Evolutionary conservation across 441 rosid species (phyloP).

Genomic region (Pelargonium cotyledonis): DNA sequence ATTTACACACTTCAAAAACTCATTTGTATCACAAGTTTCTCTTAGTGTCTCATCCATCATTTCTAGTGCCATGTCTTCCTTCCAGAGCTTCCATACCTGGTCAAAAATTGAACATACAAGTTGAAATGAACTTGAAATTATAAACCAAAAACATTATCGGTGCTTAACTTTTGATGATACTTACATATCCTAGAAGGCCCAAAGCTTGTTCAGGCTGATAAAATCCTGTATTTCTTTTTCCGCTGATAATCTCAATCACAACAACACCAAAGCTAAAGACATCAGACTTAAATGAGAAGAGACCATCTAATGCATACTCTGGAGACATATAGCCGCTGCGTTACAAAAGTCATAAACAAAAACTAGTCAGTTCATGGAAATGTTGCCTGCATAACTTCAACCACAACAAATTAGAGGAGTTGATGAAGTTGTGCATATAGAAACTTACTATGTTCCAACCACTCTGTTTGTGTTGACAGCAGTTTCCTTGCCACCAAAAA

Average conservation of each 20-base stretch:
- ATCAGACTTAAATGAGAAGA: slow-evolving; percentile 61
- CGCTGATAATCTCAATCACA: slow-evolving; percentile 51
- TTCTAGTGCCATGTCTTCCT: slow-evolving; percentile 31
- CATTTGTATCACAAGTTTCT: slow-evolving; percentile 25
- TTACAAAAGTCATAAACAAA: background rate
- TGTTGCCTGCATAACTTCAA: background rate
- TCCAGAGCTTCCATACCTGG: slow-evolving; percentile 64
- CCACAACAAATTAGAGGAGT: background rate
- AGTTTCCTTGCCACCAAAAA: slow-evolving; percentile 51
- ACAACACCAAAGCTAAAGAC: slow-evolving; percentile 67
- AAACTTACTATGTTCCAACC: slow-evolving; percentile 60
- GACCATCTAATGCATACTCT: slow-evolving; percentile 60
- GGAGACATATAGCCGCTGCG: slow-evolving; percentile 70
- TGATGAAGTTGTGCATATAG: background rate
- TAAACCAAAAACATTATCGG: background rate
- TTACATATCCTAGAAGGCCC: slow-evolving; percentile 52
- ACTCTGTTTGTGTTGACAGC: slow-evolving; percentile 49
- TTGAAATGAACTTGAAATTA: background rate
- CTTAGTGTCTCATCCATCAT: slow-evolving; percentile 32
- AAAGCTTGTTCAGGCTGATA: slow-evolving; percentile 32
- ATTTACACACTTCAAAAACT: slow-evolving; percentile 37
- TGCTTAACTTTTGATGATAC: slow-evolving; percentile 10
- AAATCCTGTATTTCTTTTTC: slow-evolving; percentile 47
- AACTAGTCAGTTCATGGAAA: background rate
- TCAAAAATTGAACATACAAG: background rate